Percentiles rank a stretch among this genome's conserved stretches.
Conservation (phyloP, 1,284 basidiomycete genomes). For the Rhizopogon hawkerae region DNA sequence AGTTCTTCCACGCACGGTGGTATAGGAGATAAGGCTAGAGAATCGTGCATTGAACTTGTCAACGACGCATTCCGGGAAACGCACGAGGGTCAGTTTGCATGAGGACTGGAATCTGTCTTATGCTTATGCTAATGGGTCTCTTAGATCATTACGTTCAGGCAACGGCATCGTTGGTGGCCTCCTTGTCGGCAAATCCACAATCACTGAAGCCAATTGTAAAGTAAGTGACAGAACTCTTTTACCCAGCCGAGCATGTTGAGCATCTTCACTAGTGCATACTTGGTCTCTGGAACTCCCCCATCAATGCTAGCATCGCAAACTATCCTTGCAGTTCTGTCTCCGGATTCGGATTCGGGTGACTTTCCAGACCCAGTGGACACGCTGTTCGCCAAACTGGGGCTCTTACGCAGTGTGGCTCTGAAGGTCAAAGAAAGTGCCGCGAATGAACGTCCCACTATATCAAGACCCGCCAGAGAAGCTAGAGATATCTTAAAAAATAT, state of each 20-base stretch:
- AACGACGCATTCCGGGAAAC: slow-evolving; percentile 70
- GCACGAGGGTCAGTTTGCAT: slow-evolving; percentile 50
- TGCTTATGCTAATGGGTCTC: not conserved
- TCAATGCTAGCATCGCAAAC: slow-evolving; percentile 58
- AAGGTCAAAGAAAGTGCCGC: slow-evolving; percentile 67
- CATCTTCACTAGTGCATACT: slow-evolving; percentile 38
- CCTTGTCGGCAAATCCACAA: slow-evolving; percentile 60
- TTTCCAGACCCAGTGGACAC: slow-evolving; percentile 27
- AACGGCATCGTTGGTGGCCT: slow-evolving; percentile 58
- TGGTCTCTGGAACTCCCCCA: slow-evolving; percentile 55
- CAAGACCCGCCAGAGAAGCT: slow-evolving; percentile 79
- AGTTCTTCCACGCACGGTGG: slow-evolving; percentile 60
- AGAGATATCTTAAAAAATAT: slow-evolving; percentile 60
- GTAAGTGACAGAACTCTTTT: slow-evolving; percentile 34
- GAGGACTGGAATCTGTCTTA: not conserved
- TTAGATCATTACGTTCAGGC: slow-evolving; percentile 69
- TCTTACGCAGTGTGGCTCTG: slow-evolving; percentile 59
- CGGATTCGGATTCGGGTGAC: slow-evolving; percentile 35
- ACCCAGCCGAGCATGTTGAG: not conserved
- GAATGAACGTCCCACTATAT: slow-evolving; percentile 67
- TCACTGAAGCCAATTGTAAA: slow-evolving; percentile 62
- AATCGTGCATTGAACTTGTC: slow-evolving; percentile 68
- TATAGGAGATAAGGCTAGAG: slow-evolving; percentile 67
- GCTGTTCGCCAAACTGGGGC: slow-evolving; percentile 58
- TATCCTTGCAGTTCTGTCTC: slow-evolving; percentile 54